Base-by-base conservation (phyloP, 179 eudicot species). In the Camellia oleifera region DNA sequence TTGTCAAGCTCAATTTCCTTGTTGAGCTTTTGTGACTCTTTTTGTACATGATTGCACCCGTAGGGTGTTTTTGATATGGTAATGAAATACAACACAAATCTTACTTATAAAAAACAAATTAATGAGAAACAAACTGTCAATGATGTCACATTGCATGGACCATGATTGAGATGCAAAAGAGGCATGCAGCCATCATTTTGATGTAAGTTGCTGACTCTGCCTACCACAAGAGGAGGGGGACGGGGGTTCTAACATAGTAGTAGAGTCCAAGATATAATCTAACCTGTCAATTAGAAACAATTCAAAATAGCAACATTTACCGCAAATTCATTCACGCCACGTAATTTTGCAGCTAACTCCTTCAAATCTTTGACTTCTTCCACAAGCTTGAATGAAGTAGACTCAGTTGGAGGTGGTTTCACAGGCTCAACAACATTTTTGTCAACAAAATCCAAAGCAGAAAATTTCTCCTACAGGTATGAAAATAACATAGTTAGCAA, bases 331-430 rank as follows among this genome's bases (percentile, higher is more conserved):
- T 86, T 86, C 81, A 83, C 94, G 53, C 74, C 81, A 60, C 88
- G 87, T 77, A 95, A 83, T 78, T 91, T 94, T n/a, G 89, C 88
- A 73, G 91, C 97, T 83, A 95, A 79, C 76, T 87, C 93, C 88
- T 95, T 95, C 91, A 95, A 86, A 82, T 90, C 98, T 77, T 86
- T 89, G 64, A 95, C 94, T 15, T 90, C 91, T 81, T 91, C 90
- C 67, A 95, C 96, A 79, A 91, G 77, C 86, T 88, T 92, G 80
- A 91, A 94, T 9, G 98, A 94, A 66, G 98, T 95, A 79, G 77
- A 82, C 80, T 89, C 93, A 40, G 91, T 9, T 54, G 97, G 88
- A 69, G 84, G 88, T 56, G 99, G 96, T 83, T 89, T 83, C 69
- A 85, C 50, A 46, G 92, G 90, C 85, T 87, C 88, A 71, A 81